Evolutionary conservation across 768 basidiomycete species (phyloP).

Genomic region (Favolaschia claudopus): DNA sequence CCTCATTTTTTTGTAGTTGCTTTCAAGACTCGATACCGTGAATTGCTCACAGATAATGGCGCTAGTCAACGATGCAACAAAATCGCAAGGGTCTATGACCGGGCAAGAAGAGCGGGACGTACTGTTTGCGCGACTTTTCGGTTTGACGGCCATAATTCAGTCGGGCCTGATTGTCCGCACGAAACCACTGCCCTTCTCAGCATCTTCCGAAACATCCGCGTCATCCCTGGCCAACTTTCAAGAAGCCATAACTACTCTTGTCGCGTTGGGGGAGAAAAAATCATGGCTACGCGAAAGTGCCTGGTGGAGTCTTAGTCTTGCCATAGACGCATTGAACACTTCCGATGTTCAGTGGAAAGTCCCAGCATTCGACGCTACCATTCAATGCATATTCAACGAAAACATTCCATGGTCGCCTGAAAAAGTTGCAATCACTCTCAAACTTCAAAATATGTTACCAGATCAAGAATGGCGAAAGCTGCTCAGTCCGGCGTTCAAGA

Average conservation of each 20-base stretch:
- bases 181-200: conserved; percentile 58
- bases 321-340: conserved; percentile 63
- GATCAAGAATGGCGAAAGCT: conserved; percentile 71
- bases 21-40: conserved; percentile 80
- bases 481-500: conserved; percentile 80
- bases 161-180: conserved; percentile 81
- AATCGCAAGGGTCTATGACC: conserved; percentile 77
- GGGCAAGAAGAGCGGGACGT: conserved; percentile 94
- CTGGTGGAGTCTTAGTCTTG: conserved; percentile 82
- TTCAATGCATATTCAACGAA: conserved; percentile 62
- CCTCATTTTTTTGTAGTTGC: conserved; percentile 58
- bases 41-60: conserved; percentile 78
- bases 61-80: conserved; percentile 77
- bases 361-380: conserved; percentile 59
- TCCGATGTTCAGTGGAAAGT: conserved; percentile 77
- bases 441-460: conserved; percentile 68
- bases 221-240: conserved; percentile 69
- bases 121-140: conserved; percentile 92
- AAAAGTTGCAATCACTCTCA: conserved; percentile 82
- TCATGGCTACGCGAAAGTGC: conserved; percentile 91
- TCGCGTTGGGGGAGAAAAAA: conserved; percentile 81
- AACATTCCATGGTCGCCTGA: conserved; percentile 82
- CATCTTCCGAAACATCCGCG: conserved; percentile 58
- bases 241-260: conserved; percentile 63
- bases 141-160: conserved; percentile 83